A percentile compares a stretch with the other conserved stretches of the same genome.
Conservation (phyloP, 768 basidiomycete genomes). For the Candolleomyces efflorescens region DNA sequence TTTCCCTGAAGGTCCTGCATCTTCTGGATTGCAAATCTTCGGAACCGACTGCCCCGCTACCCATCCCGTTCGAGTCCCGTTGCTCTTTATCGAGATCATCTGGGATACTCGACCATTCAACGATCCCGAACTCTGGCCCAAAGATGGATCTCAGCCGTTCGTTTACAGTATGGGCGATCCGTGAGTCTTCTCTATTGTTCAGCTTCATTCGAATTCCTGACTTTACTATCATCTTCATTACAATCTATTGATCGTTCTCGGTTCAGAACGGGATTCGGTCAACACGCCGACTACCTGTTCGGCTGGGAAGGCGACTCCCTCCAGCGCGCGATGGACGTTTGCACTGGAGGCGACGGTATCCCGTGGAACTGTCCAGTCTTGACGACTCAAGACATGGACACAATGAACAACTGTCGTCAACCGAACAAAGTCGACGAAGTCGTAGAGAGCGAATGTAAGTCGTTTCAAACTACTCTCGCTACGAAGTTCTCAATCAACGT, state of each 20-base stretch:
- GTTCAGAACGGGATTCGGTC: slow-evolving; percentile 9
- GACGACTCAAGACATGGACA: slow-evolving; percentile 9
- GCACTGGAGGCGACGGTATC: slow-evolving; percentile 7
- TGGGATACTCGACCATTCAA: slow-evolving; percentile 11
- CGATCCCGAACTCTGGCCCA: slow-evolving; percentile 6
- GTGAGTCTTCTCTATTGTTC: neutral
- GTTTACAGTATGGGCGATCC: slow-evolving; percentile 11
- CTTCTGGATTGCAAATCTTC: slow-evolving; percentile 1
- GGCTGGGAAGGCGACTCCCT: slow-evolving; percentile 11
- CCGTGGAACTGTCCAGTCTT: slow-evolving; percentile 8
- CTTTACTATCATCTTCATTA: neutral
- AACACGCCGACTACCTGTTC: slow-evolving; percentile 11
- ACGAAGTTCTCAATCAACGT: neutral
- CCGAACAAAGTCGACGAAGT: slow-evolving; percentile 6
- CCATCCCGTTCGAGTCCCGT: slow-evolving; percentile 8
- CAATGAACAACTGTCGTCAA: slow-evolving; percentile 9
- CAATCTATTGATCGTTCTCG: too few species aligned
- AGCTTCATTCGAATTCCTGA: neutral
- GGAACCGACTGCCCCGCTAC: slow-evolving; percentile 9
- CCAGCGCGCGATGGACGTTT: slow-evolving; percentile 9
- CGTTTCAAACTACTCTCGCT: neutral
- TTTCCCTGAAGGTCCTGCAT: slow-evolving; percentile 1
- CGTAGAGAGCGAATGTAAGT: slow-evolving; percentile 7
- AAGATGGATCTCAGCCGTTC: slow-evolving; percentile 8
- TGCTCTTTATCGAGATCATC: slow-evolving; percentile 10